phyloP scores from a whole-genome alignment of 495 filamentous ascomycete species.

The Neurospora tetrasperma region DNA sequence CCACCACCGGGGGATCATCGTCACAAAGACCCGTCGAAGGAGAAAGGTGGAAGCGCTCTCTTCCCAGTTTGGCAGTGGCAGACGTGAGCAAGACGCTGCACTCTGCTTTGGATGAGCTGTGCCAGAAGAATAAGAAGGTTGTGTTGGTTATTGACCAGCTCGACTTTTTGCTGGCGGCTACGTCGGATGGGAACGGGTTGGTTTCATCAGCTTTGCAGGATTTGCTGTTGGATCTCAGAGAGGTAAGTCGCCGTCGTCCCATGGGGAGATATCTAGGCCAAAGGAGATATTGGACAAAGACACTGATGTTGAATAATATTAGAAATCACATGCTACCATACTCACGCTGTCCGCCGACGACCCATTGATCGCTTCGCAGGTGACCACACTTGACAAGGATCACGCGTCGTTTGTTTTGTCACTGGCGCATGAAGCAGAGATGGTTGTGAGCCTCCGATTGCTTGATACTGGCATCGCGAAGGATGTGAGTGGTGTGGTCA shows the following conservation, averaged over 20 bases:
- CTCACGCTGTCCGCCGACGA: conserved; percentile 60
- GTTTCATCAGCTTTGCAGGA: conserved; percentile 25
- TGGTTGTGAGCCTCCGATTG: conserved; percentile 57
- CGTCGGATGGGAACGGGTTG: conserved; percentile 18
- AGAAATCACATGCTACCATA: conserved; percentile 50
- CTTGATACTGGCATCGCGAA: conserved; percentile 77
- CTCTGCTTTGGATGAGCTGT: conserved; percentile 22
- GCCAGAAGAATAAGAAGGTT: conserved; percentile 16
- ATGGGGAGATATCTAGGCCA: neutral
- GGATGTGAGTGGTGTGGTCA: conserved; percentile 84
- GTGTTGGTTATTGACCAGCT: conserved; percentile 46
- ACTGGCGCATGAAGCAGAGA: conserved; percentile 62
- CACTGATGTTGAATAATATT: conserved; percentile 7
- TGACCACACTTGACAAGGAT: conserved; percentile 56
- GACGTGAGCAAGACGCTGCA: conserved; percentile 20
- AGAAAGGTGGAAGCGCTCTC: conserved; percentile 2
- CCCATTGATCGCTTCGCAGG: conserved; percentile 47
- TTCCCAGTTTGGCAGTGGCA: conserved; percentile 3
- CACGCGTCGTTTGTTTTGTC: conserved; percentile 60
- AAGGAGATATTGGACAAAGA: neutral
- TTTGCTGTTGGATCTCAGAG: conserved; percentile 40
- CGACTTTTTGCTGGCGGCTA: conserved; percentile 45
- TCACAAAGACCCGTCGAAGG: neutral
- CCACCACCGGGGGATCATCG: neutral
- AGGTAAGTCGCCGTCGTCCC: conserved; percentile 30